phyloP scores from a whole-genome alignment of 75 land plant species.

The Picea sitchensis region DNA sequence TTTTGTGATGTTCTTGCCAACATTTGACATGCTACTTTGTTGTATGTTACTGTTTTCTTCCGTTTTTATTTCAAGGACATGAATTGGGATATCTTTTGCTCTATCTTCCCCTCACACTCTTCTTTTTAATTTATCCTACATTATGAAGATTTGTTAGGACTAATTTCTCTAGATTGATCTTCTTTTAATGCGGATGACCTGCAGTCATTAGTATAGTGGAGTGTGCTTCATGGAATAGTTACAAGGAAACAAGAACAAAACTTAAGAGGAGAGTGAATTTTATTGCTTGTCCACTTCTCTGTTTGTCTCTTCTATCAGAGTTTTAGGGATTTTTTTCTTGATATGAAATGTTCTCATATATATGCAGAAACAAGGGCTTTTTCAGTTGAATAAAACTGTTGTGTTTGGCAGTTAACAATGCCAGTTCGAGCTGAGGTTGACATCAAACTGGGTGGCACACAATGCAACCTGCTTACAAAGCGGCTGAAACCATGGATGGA shows the following conservation, averaged over 20 bases:
- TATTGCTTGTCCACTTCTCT: background rate
- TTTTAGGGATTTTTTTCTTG: background rate
- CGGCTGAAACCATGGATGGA: constrained; percentile 66
- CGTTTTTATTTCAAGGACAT: background rate
- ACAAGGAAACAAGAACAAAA: background rate
- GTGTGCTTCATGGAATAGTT: background rate
- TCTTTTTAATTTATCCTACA: background rate
- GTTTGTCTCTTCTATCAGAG: background rate
- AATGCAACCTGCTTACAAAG: constrained; percentile 63
- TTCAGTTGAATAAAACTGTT: constrained; percentile 3
- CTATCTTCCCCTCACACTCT: background rate
- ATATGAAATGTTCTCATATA: background rate
- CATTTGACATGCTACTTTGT: background rate
- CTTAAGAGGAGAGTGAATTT: background rate
- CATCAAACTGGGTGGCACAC: constrained; percentile 91
- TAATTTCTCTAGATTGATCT: background rate
- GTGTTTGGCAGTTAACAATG: constrained; percentile 34
- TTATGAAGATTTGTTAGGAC: background rate
- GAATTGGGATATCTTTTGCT: background rate
- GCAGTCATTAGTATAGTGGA: background rate
- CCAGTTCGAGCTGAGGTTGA: constrained; percentile 80
- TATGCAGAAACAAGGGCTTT: background rate
- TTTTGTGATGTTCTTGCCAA: background rate
- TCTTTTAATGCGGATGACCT: background rate
- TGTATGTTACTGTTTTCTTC: background rate